Conservation (phyloP, 2,329 filamentous ascomycete species). For the Tolypocladium endophyticum region DNA sequence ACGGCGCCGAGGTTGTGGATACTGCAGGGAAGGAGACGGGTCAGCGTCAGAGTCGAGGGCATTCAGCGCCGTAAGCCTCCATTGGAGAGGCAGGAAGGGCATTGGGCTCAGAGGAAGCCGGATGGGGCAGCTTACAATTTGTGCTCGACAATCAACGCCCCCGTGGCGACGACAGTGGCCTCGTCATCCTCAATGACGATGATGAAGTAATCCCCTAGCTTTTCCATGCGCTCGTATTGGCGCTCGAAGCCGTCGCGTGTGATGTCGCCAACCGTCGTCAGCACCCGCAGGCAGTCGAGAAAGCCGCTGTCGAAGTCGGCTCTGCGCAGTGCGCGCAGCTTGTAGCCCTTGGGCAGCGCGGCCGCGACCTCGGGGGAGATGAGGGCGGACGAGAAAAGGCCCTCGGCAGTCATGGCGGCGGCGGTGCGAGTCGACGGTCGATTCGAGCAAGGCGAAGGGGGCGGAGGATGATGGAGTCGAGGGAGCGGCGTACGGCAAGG, state of each 20-base stretch:
- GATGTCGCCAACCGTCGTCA: conserved; percentile 90
- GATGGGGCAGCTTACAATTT: conserved; percentile 59
- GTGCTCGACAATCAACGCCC: conserved; percentile 81
- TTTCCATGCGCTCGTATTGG: conserved; percentile 73
- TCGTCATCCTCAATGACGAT: conserved; percentile 70
- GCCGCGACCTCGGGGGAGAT: conserved; percentile 66
- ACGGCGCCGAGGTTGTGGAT: conserved; percentile 75
- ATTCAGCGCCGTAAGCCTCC: no score
- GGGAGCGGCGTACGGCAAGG: background rate
- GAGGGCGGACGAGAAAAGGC: conserved; percentile 68
- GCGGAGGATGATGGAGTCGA: conserved; percentile 2
- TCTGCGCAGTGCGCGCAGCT: conserved; percentile 66
- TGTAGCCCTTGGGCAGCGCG: conserved; percentile 70
- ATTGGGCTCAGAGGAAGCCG: background rate
- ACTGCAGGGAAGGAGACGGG: conserved; percentile 25
- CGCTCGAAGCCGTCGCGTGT: conserved; percentile 62
- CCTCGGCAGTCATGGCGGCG: conserved; percentile 23
- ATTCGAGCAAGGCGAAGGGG: background rate
- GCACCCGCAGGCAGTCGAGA: conserved; percentile 79
- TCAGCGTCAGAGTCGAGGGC: conserved; percentile 4
- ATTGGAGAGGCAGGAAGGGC: no score
- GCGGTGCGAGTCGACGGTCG: background rate
- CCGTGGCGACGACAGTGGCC: conserved; percentile 73
- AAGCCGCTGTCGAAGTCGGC: conserved; percentile 75
- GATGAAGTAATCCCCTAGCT: conserved; percentile 72